A percentile compares a stretch with the other conserved stretches of the same genome.
These are phyloP conservation scores for Neohortaea acidophila DNA, from an alignment of 495 filamentous ascomycete genomes.

Conservation along the genomic window DNA sequence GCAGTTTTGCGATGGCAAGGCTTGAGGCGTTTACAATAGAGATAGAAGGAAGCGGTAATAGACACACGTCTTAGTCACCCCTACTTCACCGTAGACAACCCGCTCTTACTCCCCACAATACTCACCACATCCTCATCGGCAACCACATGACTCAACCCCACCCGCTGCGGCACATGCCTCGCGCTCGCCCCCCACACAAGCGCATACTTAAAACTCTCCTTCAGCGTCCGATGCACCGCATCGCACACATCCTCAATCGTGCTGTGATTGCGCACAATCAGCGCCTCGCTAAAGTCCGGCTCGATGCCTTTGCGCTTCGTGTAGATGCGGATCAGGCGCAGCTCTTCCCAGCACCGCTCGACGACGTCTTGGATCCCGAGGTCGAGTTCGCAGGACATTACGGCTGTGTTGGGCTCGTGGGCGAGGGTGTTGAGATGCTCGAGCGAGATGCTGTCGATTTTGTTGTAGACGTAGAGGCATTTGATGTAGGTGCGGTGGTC, in stretches of 20 bases:
- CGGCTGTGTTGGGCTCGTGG: slow-evolving; percentile 79
- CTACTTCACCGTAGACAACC: slow-evolving; percentile 9
- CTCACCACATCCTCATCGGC: slow-evolving; percentile 95
- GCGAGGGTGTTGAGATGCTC: slow-evolving; percentile 87
- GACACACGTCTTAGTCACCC: neutral
- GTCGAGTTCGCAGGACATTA: slow-evolving; percentile 97
- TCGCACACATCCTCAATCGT: slow-evolving; percentile 97
- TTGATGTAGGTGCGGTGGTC: slow-evolving; percentile 96
- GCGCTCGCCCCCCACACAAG: slow-evolving; percentile 96
- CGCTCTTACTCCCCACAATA: slow-evolving; percentile 43
- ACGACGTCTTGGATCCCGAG: slow-evolving; percentile 93
- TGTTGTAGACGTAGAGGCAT: slow-evolving; percentile 98
- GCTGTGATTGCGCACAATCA: slow-evolving; percentile 78
- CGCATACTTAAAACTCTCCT: slow-evolving; percentile 98
- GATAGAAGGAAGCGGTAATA: neutral
- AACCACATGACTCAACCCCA: slow-evolving; percentile 74
- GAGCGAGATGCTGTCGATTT: slow-evolving; percentile 89
- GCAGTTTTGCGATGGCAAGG: slow-evolving; percentile 67
- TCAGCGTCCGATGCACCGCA: slow-evolving; percentile 80
- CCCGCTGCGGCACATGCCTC: slow-evolving; percentile 83
- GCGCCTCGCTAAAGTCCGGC: slow-evolving; percentile 78
- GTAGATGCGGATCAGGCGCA: slow-evolving; percentile 82
- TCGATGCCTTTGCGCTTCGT: slow-evolving; percentile 89
- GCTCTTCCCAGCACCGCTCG: slow-evolving; percentile 88
- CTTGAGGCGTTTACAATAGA: too few species aligned